Evolutionary conservation across 179 eudicot genomes (phyloP).

Genomic region (Vitellaria paradoxa): DNA sequence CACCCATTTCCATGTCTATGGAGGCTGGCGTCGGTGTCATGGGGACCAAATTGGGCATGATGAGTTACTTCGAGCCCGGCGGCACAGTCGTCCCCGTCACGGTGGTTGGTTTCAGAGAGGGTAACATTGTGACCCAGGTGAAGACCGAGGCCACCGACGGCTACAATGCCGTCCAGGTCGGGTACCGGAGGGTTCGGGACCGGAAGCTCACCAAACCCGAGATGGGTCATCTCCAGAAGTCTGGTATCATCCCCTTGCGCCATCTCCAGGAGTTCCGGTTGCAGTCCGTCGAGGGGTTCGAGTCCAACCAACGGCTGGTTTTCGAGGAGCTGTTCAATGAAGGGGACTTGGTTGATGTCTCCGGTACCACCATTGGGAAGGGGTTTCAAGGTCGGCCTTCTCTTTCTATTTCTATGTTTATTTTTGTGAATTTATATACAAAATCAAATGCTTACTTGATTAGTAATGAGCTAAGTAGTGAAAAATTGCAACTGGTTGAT

Average conservation of each 20-base stretch:
- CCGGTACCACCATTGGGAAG: conserved; percentile 91
- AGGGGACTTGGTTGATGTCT: conserved; percentile 85
- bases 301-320: conserved; percentile 51
- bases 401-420: background rate
- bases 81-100: conserved; percentile 89
- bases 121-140: conserved; percentile 95
- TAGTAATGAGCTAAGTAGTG: background rate
- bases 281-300: conserved; percentile 59
- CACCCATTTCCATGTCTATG: conserved; percentile 34
- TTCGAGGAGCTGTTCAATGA: conserved; percentile 75
- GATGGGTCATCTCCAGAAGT: conserved; percentile 70
- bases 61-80: conserved; percentile 65
- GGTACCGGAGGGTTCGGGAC: conserved; percentile 84
- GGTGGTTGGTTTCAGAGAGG: conserved; percentile 86
- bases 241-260: conserved; percentile 79
- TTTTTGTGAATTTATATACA: no score
- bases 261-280: conserved; percentile 90
- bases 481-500: background rate
- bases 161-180: conserved; percentile 82
- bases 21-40: conserved; percentile 91
- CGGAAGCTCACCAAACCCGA: conserved; percentile 82
- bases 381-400: conserved; percentile 79
- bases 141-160: conserved; percentile 91
- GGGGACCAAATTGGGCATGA: conserved; percentile 96
- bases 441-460: background rate